Evolutionary conservation across 345 rosid genomes (phyloP).

Genomic region (Gossypium ekmanianum): DNA sequence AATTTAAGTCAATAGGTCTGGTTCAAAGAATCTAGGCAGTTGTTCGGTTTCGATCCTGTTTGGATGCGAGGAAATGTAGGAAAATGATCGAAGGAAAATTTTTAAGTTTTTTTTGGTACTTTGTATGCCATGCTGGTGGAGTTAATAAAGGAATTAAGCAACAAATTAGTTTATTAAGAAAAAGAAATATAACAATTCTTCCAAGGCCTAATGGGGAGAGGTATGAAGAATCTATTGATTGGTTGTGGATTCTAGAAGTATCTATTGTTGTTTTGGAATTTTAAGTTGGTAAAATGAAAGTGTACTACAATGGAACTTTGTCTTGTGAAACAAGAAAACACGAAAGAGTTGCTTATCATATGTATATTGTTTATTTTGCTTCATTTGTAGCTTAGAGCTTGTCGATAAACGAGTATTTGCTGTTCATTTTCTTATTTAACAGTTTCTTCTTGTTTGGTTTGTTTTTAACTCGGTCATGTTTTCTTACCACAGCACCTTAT

Average conservation of each 20-base stretch:
- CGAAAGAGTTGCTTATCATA: background rate
- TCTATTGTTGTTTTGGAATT: background rate
- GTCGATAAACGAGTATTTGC: background rate
- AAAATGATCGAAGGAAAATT: background rate
- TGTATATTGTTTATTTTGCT: background rate
- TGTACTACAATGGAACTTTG: background rate
- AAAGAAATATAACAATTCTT: background rate
- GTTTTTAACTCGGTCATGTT: slow-evolving; percentile 10
- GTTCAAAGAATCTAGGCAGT: slow-evolving; percentile 4
- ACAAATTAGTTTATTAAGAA: background rate
- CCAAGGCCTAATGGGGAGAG: background rate
- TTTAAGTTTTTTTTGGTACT: background rate
- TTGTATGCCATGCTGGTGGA: background rate
- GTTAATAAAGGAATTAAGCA: background rate
- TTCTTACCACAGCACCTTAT: slow-evolving; percentile 61
- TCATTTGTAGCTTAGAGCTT: background rate
- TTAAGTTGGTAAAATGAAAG: slow-evolving; percentile 1
- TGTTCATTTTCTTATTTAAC: background rate
- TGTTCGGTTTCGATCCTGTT: background rate
- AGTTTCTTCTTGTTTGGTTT: background rate
- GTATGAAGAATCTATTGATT: background rate
- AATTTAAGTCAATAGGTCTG: background rate
- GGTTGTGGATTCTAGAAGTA: background rate
- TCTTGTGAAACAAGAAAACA: background rate
- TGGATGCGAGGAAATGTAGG: background rate